phyloP scores from a whole-genome alignment of 768 basidiomycete genomes.

The Agrocybe pediades region DNA sequence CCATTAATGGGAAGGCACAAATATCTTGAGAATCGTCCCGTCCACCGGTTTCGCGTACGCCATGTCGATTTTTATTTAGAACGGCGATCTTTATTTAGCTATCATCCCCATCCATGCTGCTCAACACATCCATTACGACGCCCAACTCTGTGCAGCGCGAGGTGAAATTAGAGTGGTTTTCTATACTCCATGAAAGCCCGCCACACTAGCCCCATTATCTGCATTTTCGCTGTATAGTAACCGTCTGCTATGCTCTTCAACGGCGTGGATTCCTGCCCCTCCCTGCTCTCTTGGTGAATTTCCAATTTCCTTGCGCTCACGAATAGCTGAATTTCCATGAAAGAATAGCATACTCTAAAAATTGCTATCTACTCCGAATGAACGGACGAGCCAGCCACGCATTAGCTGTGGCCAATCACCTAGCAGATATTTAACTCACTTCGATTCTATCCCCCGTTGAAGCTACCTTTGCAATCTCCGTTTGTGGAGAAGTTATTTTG shows the following conservation, averaged over 20 bases:
- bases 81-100: neutral
- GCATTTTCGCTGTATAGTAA: too few relatives aligned
- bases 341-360: neutral
- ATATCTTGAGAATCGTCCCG: neutral
- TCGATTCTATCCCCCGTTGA: conserved; percentile 1
- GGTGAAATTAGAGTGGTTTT: too few relatives aligned
- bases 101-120: neutral
- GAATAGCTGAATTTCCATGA: neutral
- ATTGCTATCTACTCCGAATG: neutral
- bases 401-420: neutral
- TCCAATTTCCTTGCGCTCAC: too few relatives aligned
- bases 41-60: neutral
- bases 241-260: too few relatives aligned
- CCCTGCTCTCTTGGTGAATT: too few relatives aligned
- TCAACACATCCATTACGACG: neutral
- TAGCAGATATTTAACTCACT: conserved; percentile 1
- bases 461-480: conserved; percentile 13
- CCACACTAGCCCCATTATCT: too few relatives aligned
- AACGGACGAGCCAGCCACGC: neutral
- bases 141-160: too few relatives aligned
- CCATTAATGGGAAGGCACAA: neutral
- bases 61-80: neutral
- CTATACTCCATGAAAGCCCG: too few relatives aligned
- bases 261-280: too few relatives aligned
- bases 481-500: conserved; percentile 2